Evolutionary conservation across 371 early-diverging fungal species (phyloP), one percentile per base, ranked within the genome.

Genomic region (Actinomortierella ambigua): DNA sequence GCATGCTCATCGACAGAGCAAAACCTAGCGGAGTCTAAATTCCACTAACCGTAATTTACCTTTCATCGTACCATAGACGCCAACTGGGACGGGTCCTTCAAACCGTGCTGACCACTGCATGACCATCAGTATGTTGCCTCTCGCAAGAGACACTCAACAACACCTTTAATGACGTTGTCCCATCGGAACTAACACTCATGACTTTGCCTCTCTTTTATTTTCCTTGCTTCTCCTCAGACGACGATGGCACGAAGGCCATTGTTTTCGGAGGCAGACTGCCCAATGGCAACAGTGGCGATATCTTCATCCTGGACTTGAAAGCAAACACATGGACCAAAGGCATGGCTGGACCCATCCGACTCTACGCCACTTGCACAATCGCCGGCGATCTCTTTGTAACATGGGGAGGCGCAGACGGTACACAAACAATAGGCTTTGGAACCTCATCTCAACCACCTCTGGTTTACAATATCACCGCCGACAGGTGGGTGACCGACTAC

Each of bases 71-170:
- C 6, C 14, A 1, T 43, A 69, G 70, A 3, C 26, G 1, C 61
- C 71, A 1, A 55, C 56, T 28, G 61, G 61, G 1, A 59, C 55
- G 1, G 42, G 50, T 1, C 71, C 73, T 17, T 27, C 63, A 8
- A 63, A 56, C 60, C 59, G 67, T 13, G 62, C 67, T 9, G 73
- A 73, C 50, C 73, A 62, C 28, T 73, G 67, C 61, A 60, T 73
- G 53, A 18, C 73, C 1, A 18, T 61, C 2, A 73, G 73, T 73
- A 66, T 39, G 73, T 29, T 23, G 24, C 17, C 0, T 9, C n/a
- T n/a, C n/a, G n/a, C n/a, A n/a, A n/a, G 14, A 20, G 9, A 34
- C 3, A 22, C 20, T n/a, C 14, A 7, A 27, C 41, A 17, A n/a
- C 44, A 15, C 4, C 40, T 48, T 26, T 29, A 18, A 23, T 26